Base-by-base conservation (phyloP, 768 basidiomycete species). In the Lyophyllum atratum region DNA sequence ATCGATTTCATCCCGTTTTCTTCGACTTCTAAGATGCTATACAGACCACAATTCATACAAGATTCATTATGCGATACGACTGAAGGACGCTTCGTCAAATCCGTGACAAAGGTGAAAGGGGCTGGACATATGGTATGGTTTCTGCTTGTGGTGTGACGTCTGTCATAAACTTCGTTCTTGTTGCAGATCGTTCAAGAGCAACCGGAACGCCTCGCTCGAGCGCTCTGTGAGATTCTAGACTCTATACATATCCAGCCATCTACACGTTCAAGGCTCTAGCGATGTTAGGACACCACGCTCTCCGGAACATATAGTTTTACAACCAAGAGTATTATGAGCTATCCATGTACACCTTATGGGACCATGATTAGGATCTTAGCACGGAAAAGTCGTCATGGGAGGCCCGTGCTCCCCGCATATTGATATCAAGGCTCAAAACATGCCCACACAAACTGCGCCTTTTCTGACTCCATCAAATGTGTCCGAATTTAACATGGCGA, bases 81-180 rank as follows among this genome's bases (percentile, higher is more conserved):
- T 9, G 70, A 77, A 58, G 81, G 80, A 12, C 68, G 76, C 17
- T 61, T 61, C 21, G 70, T 73, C 6, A 71, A 79, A 4, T 82
- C 81, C 31, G 75, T 81, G 9, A 73, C 70, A 31, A 73, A 68
- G 47, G 68, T 84, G 1, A 64, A 78, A 49, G 70, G 71, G 45
- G 71, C 75, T n/a, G 81, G 82, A 22, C 82, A 84, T 68, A 69
- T 80, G 71, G 82, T 79, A 56, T 44, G 71, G 33, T 45, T 49
- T 33, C 11, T 21, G 22, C 47, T 25, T n/a, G n/a, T n/a, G n/a
- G n/a, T 29, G 26, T 22, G 22, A 31, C 4, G 28, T 54, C 34
- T 10, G 47, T 52, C 24, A 33, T 31, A 8, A 43, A 33, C 46
- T 19, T 15, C 34, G 43, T 15, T 9, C n/a, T 34, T 29, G 25